These are phyloP conservation scores for Penicillium sp. DNA, from an alignment of 2,329 filamentous ascomycete species.

Conservation along the genomic window DNA sequence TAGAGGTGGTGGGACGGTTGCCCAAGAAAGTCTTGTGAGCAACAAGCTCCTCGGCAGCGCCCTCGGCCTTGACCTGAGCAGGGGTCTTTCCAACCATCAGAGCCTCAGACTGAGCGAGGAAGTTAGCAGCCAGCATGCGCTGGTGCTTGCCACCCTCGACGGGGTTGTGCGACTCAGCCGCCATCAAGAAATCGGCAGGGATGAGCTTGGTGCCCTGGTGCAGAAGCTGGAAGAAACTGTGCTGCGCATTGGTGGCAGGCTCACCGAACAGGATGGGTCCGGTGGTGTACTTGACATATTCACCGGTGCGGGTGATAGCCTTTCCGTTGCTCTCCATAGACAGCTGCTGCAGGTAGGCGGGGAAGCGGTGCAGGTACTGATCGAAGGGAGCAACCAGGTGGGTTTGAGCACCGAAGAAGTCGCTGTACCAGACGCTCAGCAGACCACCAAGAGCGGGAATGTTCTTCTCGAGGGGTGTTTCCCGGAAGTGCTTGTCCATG, in stretches of 20 bases:
- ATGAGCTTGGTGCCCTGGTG: slow-evolving; percentile 99
- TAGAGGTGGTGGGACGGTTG: slow-evolving; percentile 94
- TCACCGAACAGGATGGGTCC: slow-evolving; percentile 95
- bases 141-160: slow-evolving; percentile 91
- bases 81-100: slow-evolving; percentile 56
- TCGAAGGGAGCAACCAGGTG: slow-evolving; percentile 97
- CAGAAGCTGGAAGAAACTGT: slow-evolving; percentile 99
- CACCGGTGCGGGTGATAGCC: slow-evolving; percentile 82
- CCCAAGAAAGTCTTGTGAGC: slow-evolving; percentile 99
- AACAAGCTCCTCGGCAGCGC: slow-evolving; percentile 59
- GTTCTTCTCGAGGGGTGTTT: slow-evolving; percentile 87
- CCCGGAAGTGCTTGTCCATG: slow-evolving; percentile 98
- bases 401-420: slow-evolving; percentile 98
- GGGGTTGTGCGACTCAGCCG: slow-evolving; percentile 95
- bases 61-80: slow-evolving; percentile 50
- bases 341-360: slow-evolving; percentile 96
- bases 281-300: slow-evolving; percentile 95
- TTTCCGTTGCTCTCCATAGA: slow-evolving; percentile 99
- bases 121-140: slow-evolving; percentile 58
- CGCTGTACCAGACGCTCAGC: slow-evolving; percentile 96
- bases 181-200: slow-evolving; percentile 95
- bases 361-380: slow-evolving; percentile 98
- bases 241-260: slow-evolving; percentile 97
- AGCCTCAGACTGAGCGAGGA: slow-evolving; percentile 52
- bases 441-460: slow-evolving; percentile 91